Conservation (phyloP, 805 yeast species). For the Starmera pachycereana region DNA sequence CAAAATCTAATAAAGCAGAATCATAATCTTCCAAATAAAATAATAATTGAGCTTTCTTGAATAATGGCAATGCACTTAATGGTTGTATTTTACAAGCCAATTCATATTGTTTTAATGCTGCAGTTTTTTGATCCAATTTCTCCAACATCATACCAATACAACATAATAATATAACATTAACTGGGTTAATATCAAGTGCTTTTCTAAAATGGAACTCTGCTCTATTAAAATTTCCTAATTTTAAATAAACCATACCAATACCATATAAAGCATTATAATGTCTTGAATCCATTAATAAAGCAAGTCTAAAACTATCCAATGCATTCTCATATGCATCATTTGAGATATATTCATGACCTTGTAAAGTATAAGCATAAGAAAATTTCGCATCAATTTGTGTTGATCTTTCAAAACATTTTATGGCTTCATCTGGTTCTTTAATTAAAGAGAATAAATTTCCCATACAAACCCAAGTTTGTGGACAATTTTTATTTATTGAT, state of each 20-base stretch:
- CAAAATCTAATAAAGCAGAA: slow-evolving; percentile 67
- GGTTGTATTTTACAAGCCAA: slow-evolving; percentile 82
- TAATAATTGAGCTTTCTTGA: slow-evolving; percentile 77
- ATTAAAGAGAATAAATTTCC: slow-evolving; percentile 83
- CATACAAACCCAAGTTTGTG: slow-evolving; percentile 85
- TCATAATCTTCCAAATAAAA: slow-evolving; percentile 62
- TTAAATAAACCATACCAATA: slow-evolving; percentile 85
- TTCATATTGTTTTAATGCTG: slow-evolving; percentile 75
- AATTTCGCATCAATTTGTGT: slow-evolving; percentile 54
- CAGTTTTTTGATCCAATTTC: slow-evolving; percentile 51
- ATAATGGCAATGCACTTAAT: slow-evolving; percentile 72
- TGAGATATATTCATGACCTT: slow-evolving; percentile 85
- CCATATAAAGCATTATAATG: slow-evolving; percentile 96
- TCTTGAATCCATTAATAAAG: slow-evolving; percentile 64
- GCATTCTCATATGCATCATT: slow-evolving; percentile 90
- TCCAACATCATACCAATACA: slow-evolving; percentile 93
- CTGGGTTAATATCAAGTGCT: slow-evolving; percentile 84
- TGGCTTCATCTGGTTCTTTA: slow-evolving; percentile 82
- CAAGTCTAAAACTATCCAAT: slow-evolving; percentile 67
- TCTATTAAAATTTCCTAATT: slow-evolving; percentile 70
- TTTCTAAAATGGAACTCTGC: slow-evolving; percentile 84
- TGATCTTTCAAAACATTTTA: slow-evolving; percentile 77
- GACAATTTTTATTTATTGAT: slow-evolving; percentile 50
- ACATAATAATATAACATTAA: slow-evolving; percentile 79
- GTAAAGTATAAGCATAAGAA: slow-evolving; percentile 84